These are phyloP conservation scores for Oryza glumipatula DNA, from an alignment of 176 grass and related monocot species.

Conservation along the genomic window DNA sequence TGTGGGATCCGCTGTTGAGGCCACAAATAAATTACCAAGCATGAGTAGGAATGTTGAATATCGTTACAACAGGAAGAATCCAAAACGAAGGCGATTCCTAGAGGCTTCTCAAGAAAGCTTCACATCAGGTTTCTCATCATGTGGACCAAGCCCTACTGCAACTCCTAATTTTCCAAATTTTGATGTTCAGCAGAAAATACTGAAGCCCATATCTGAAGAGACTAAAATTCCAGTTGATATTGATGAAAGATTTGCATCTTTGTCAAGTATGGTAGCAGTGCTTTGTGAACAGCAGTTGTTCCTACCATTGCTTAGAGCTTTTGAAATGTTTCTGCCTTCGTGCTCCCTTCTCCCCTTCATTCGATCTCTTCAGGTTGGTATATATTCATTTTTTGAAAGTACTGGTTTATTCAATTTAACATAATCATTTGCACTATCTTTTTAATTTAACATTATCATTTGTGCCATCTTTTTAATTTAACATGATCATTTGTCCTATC, in stretches of 20 bases:
- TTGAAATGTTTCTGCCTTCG: slow-evolving; percentile 95
- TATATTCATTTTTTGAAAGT: not conserved
- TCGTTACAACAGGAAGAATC: slow-evolving; percentile 82
- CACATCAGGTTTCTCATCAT: slow-evolving; percentile 35
- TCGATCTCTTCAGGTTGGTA: slow-evolving; percentile 84
- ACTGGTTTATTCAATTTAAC: not conserved
- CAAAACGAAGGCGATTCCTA: slow-evolving; percentile 75
- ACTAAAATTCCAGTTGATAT: slow-evolving; percentile 47
- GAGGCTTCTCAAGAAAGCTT: slow-evolving; percentile 49
- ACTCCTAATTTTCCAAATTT: slow-evolving; percentile 40
- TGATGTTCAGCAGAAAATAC: slow-evolving; percentile 52
- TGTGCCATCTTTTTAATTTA: not conserved
- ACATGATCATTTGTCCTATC: slow-evolving; percentile 35
- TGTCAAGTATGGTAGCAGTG: slow-evolving; percentile 88
- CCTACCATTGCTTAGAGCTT: slow-evolving; percentile 84
- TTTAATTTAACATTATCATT: not conserved
- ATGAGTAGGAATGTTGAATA: slow-evolving; percentile 62
- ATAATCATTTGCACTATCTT: too few species aligned
- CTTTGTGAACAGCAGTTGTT: slow-evolving; percentile 92
- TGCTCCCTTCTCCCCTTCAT: slow-evolving; percentile 88
- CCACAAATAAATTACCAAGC: slow-evolving; percentile 77
- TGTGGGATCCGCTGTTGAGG: slow-evolving; percentile 83
- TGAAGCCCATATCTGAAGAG: slow-evolving; percentile 41
- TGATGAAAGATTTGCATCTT: slow-evolving; percentile 72
- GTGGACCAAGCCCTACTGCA: slow-evolving; percentile 41